Evolutionary conservation across 257 asterid genomes (phyloP).

Genomic region (Ligustrum vulgare): DNA sequence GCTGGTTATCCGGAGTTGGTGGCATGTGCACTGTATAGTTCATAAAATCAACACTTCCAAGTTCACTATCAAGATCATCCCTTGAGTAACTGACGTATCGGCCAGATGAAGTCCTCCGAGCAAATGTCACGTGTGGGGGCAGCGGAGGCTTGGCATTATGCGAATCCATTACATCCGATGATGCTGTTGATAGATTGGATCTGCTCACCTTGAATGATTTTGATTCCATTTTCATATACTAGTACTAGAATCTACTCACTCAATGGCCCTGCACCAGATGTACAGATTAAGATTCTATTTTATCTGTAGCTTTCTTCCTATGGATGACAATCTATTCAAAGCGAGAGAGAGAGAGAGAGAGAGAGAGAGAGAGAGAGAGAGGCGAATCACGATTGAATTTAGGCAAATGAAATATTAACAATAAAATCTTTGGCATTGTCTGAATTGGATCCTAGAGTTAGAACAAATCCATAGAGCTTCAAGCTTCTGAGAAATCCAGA

Average conservation of each 20-base stretch:
- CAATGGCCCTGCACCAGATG: constrained; percentile 36
- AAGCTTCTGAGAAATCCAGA: background rate
- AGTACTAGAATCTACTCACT: constrained; percentile 5
- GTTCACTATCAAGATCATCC: constrained; percentile 66
- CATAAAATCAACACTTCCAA: constrained; percentile 46
- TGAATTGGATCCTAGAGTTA: constrained; percentile 17
- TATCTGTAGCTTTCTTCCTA: background rate
- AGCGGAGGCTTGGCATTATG: constrained; percentile 56
- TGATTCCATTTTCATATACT: constrained; percentile 48
- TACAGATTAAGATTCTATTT: background rate
- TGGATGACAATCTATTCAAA: background rate
- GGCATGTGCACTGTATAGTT: constrained; percentile 74
- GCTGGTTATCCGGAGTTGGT: constrained; percentile 65
- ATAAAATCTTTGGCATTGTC: background rate
- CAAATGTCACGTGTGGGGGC: constrained; percentile 50
- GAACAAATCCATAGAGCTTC: constrained; percentile 9
- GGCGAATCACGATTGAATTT: background rate
- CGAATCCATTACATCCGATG: constrained; percentile 53
- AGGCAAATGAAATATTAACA: background rate
- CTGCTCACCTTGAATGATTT: constrained; percentile 56
- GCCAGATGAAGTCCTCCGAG: constrained; percentile 63
- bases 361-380: background rate
- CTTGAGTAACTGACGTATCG: constrained; percentile 55
- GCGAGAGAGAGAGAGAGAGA: background rate
- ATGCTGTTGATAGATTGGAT: constrained; percentile 56